Percentiles rank a stretch among this genome's conserved stretches.
Evolutionary conservation across 1,284 basidiomycete genomes (phyloP).

Genomic region (Moniliophthora roreri): DNA sequence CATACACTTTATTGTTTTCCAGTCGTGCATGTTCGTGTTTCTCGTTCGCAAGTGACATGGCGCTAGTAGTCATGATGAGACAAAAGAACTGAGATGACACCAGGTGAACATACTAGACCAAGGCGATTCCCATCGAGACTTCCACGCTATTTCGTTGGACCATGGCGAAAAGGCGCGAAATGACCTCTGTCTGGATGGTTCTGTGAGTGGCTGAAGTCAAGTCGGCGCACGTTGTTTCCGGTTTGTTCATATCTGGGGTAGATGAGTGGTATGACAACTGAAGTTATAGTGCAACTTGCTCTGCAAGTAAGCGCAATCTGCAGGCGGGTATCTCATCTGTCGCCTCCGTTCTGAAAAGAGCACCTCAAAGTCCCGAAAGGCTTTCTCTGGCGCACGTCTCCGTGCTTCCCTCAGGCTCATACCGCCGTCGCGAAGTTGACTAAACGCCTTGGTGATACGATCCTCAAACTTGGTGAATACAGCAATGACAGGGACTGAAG

Average conservation of each 20-base stretch:
- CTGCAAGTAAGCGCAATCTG: not conserved
- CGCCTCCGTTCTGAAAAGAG: not conserved
- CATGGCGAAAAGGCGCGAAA: not conserved
- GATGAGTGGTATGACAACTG: too few species aligned
- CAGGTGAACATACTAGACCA: not conserved
- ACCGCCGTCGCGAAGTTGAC: slow-evolving; percentile 3
- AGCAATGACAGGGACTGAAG: slow-evolving; percentile 11
- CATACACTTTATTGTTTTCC: too few species aligned
- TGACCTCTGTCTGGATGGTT: not conserved
- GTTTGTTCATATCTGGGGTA: not conserved
- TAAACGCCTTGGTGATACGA: slow-evolving; percentile 3
- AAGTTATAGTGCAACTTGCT: not conserved
- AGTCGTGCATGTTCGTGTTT: too few species aligned
- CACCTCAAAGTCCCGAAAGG: slow-evolving; percentile 3
- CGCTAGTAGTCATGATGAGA: too few species aligned
- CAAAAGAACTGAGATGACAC: not conserved
- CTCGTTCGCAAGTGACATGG: too few species aligned
- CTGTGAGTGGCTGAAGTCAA: not conserved
- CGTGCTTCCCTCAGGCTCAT: not conserved
- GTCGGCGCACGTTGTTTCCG: not conserved
- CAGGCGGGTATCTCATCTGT: not conserved
- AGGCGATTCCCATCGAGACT: not conserved
- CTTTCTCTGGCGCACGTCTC: slow-evolving; percentile 1
- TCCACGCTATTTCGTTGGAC: not conserved
- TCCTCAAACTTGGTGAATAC: slow-evolving; percentile 14